Evolutionary conservation across 306 rosid genomes (phyloP).

Genomic region (Pyrus betulifolia): DNA sequence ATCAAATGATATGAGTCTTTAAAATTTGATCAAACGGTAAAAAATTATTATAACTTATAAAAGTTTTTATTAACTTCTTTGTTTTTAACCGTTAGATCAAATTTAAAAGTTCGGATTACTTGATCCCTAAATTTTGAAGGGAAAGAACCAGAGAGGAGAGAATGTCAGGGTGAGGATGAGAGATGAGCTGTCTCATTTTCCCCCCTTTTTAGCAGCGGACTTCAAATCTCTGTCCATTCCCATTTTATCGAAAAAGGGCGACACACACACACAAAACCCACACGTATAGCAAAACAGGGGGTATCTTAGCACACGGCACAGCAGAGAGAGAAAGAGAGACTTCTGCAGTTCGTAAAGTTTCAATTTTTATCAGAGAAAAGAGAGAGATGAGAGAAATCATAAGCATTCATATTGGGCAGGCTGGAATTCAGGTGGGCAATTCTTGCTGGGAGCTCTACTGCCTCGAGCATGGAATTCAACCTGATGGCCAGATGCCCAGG

Average conservation of each 20-base stretch:
- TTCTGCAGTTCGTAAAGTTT: neutral
- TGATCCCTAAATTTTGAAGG: no score
- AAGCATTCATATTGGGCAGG: constrained; percentile 96
- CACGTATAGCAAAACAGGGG: neutral
- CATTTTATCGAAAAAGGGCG: neutral
- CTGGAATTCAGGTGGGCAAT: constrained; percentile 94
- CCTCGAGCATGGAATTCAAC: constrained; percentile 93
- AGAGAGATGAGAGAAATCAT: constrained; percentile 78
- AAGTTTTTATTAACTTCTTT: no score
- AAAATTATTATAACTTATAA: no score
- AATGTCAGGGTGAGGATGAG: neutral
- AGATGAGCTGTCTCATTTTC: neutral
- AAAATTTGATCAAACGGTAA: no score
- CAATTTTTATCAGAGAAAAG: neutral
- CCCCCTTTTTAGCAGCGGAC: neutral
- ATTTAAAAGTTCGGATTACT: no score
- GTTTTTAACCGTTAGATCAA: no score
- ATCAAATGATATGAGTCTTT: no score
- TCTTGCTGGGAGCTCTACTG: constrained; percentile 99
- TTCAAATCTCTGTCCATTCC: constrained; percentile 21
- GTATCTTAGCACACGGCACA: no score
- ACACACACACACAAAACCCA: neutral
- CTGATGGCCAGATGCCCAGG: constrained; percentile 96
- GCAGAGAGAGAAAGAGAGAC: neutral
- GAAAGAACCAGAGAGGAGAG: no score